Evolutionary conservation across 2,329 filamentous ascomycete genomes (phyloP).

Genomic region (Immersiporthe knoxdaviesiana): DNA sequence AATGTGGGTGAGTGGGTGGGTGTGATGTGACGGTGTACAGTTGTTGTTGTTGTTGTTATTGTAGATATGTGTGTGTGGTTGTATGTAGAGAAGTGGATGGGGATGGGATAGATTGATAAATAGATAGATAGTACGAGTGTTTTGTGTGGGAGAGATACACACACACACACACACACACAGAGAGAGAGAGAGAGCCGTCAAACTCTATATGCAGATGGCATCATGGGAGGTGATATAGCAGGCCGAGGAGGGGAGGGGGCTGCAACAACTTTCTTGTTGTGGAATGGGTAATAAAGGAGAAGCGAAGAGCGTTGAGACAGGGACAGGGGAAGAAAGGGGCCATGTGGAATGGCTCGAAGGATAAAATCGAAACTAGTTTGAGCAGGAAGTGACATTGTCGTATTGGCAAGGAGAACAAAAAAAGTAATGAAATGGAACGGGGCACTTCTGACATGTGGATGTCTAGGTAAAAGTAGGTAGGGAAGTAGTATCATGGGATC

Average conservation of each 20-base stretch:
- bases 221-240: constrained; percentile 24
- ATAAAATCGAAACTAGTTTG: constrained; percentile 36
- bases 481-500: constrained; percentile 29
- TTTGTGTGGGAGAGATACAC: background rate
- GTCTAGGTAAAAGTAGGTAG: constrained; percentile 30
- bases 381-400: constrained; percentile 34
- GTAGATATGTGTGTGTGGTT: background rate
- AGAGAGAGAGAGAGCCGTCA: constrained; percentile 22
- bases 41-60: constrained; percentile 12
- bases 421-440: constrained; percentile 37
- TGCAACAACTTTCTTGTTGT: constrained; percentile 30
- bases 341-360: constrained; percentile 33
- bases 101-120: background rate
- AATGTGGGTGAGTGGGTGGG: background rate
- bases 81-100: background rate
- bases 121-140: no score
- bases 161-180: no score
- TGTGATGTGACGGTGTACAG: constrained; percentile 8
- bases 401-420: constrained; percentile 38
- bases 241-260: constrained; percentile 27
- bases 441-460: constrained; percentile 40
- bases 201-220: constrained; percentile 28
- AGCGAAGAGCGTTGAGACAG: constrained; percentile 31
- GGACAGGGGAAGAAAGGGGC: constrained; percentile 30
- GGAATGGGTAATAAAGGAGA: constrained; percentile 29